Evolutionary conservation across 371 early-diverging fungal genomes (phyloP).

Genomic region (Mortierella sp.): DNA sequence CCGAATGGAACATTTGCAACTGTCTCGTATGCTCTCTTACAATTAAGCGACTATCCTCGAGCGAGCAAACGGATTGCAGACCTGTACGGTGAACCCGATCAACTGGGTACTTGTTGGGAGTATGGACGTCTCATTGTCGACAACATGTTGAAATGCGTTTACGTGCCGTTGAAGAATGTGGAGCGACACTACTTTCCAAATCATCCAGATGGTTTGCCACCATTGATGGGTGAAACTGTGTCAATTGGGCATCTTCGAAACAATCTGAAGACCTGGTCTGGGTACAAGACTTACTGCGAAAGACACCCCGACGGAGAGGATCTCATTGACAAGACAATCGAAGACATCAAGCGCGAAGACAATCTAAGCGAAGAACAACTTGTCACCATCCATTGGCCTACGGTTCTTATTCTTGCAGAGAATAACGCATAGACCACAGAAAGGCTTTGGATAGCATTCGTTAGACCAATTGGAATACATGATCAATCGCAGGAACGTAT

Average conservation of each 20-base stretch:
- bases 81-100: conserved; percentile 45
- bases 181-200: conserved; percentile 54
- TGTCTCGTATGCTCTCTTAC: conserved; percentile 65
- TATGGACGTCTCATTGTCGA: conserved; percentile 44
- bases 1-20: conserved; percentile 75
- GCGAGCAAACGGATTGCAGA: conserved; percentile 48
- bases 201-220: conserved; percentile 6
- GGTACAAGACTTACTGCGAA: conserved; percentile 61
- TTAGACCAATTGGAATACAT: too few species aligned
- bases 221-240: conserved; percentile 54
- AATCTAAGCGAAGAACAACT: conserved; percentile 28
- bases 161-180: conserved; percentile 53
- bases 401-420: conserved; percentile 34
- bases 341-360: conserved; percentile 33
- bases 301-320: conserved; percentile 38
- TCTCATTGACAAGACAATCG: conserved; percentile 53
- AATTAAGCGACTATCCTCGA: conserved; percentile 56
- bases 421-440: conserved; percentile 10
- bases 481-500: too few species aligned
- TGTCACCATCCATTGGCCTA: conserved; percentile 32
- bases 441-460: too few species aligned
- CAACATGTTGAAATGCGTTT: conserved; percentile 56
- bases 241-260: conserved; percentile 54
- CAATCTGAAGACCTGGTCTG: conserved; percentile 68
- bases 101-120: conserved; percentile 54